phyloP scores from a whole-genome alignment of 1,284 basidiomycete species.

The Filobasidium uniguttulatum region DNA sequence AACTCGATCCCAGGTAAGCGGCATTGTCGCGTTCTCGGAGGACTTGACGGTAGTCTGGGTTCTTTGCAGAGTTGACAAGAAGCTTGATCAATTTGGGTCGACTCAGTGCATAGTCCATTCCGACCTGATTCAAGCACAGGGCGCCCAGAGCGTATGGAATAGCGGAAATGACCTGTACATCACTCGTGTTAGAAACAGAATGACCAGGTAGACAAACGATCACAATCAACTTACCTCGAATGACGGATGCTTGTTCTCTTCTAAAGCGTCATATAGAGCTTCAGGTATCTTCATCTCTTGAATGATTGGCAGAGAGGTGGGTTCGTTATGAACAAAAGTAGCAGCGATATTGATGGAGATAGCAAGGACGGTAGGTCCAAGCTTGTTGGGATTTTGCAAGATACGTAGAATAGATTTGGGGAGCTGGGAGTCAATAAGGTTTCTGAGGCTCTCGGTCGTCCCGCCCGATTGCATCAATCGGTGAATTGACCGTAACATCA shows the following conservation, averaged over 20 bases:
- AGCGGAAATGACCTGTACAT: slow-evolving; percentile 63
- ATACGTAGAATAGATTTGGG: slow-evolving; percentile 77
- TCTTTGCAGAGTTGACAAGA: slow-evolving; percentile 75
- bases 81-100: slow-evolving; percentile 67
- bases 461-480: slow-evolving; percentile 94
- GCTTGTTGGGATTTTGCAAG: slow-evolving; percentile 64
- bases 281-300: slow-evolving; percentile 88
- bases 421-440: slow-evolving; percentile 82
- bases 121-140: slow-evolving; percentile 81
- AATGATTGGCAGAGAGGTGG: slow-evolving; percentile 79
- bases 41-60: slow-evolving; percentile 70
- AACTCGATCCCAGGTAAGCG: slow-evolving; percentile 67
- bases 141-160: slow-evolving; percentile 95
- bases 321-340: slow-evolving; percentile 97
- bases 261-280: slow-evolving; percentile 72
- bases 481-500: slow-evolving; percentile 82
- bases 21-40: slow-evolving; percentile 88
- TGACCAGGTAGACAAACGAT: too few relatives aligned
- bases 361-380: slow-evolving; percentile 75
- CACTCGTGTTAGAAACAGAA: background rate
- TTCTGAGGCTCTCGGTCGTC: slow-evolving; percentile 83
- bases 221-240: slow-evolving; percentile 52
- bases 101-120: slow-evolving; percentile 64
- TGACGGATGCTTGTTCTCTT: slow-evolving; percentile 68
- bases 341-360: slow-evolving; percentile 92